Conservation (phyloP, 805 yeast species). For the Grigorovia humatica region DNA sequence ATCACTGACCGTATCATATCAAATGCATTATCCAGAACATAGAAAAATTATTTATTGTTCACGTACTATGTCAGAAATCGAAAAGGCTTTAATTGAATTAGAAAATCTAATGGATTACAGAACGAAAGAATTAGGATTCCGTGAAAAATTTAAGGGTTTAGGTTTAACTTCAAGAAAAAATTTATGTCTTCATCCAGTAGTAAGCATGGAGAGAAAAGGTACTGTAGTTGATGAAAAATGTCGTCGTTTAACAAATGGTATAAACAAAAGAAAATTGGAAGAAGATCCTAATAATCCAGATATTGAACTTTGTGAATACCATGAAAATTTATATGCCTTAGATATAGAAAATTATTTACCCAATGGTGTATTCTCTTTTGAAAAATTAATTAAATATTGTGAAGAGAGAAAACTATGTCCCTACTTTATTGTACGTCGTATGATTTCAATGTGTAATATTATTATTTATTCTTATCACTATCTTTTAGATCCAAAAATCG, state of each 20-base stretch:
- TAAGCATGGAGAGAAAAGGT: constrained; percentile 83
- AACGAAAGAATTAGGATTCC: constrained; percentile 69
- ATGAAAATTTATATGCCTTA: constrained; percentile 75
- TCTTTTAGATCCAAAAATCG: constrained; percentile 90
- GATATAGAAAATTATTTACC: constrained; percentile 89
- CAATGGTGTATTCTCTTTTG: constrained; percentile 90
- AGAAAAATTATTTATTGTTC: constrained; percentile 89
- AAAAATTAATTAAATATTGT: constrained; percentile 67
- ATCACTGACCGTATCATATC: constrained; percentile 90
- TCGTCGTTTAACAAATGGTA: constrained; percentile 88
- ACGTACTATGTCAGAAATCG: constrained; percentile 99
- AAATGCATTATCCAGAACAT: constrained; percentile 88
- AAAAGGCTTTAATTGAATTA: constrained; percentile 89
- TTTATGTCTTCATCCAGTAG: constrained; percentile 81
- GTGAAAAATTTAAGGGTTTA: constrained; percentile 85
- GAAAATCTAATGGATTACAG: constrained; percentile 81
- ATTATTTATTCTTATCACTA: constrained; percentile 95
- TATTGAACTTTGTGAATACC: constrained; percentile 66
- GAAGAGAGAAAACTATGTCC: constrained; percentile 80
- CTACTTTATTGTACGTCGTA: constrained; percentile 93
- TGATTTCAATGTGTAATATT: constrained; percentile 90
- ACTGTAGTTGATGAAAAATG: constrained; percentile 92
- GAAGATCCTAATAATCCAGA: constrained; percentile 44
- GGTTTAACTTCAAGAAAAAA: constrained; percentile 94
- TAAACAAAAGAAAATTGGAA: constrained; percentile 57